These are phyloP conservation scores for Suillus discolor DNA, from an alignment of 768 basidiomycete genomes.

Conservation along the genomic window DNA sequence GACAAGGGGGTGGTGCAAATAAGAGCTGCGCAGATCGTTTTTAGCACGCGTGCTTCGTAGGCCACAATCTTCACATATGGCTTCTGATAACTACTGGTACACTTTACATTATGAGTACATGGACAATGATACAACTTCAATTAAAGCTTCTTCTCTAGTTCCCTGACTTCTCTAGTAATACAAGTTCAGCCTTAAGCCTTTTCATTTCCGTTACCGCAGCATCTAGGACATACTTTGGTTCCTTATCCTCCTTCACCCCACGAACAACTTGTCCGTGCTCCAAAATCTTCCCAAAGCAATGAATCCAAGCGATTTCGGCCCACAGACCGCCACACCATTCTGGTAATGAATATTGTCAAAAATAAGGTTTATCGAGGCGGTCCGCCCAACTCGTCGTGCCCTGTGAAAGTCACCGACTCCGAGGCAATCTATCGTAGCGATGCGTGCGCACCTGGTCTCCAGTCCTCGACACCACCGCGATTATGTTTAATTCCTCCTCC, in stretches of 20 bases:
- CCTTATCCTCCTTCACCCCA: slow-evolving; percentile 55
- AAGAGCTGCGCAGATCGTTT: background rate
- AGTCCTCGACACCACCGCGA: no score
- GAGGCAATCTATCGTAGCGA: no score
- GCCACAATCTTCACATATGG: background rate
- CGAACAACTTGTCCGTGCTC: slow-evolving; percentile 79
- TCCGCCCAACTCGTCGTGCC: no score
- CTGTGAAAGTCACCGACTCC: no score
- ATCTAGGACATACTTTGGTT: slow-evolving; percentile 46
- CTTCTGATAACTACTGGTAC: background rate
- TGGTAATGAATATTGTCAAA: no score
- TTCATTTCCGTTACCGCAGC: slow-evolving; percentile 65
- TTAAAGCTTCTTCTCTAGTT: background rate
- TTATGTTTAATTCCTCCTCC: no score
- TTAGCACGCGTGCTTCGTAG: background rate
- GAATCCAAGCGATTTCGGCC: slow-evolving; percentile 73
- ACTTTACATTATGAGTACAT: background rate
- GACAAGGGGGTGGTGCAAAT: background rate
- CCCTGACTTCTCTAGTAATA: slow-evolving; percentile 15
- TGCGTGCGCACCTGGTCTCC: no score
- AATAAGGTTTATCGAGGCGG: no score
- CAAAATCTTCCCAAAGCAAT: slow-evolving; percentile 75
- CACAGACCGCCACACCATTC: slow-evolving; percentile 33
- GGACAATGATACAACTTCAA: background rate
- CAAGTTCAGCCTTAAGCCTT: slow-evolving; percentile 61